These are phyloP conservation scores for Mycena capillaripes DNA, from an alignment of 768 basidiomycete species.

Conservation along the genomic window DNA sequence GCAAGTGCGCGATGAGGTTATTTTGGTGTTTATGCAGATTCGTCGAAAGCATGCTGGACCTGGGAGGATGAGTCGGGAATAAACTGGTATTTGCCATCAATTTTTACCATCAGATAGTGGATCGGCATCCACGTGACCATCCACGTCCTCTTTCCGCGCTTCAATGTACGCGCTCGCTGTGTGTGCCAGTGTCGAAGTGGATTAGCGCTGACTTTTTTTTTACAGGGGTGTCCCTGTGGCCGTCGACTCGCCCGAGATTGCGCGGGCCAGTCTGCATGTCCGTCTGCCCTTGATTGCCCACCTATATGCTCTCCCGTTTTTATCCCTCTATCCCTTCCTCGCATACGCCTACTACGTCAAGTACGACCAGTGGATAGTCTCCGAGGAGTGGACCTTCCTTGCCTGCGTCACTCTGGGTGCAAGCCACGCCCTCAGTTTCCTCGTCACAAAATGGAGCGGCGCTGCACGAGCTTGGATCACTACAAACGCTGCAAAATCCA, in stretches of 20 bases:
- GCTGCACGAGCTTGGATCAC: constrained; percentile 85
- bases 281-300: constrained; percentile 78
- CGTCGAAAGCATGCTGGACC: no score
- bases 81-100: no score
- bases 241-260: constrained; percentile 78
- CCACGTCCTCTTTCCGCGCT: constrained; percentile 22
- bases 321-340: constrained; percentile 85
- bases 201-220: no score
- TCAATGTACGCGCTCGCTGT: constrained; percentile 32
- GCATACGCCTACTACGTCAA: constrained; percentile 93
- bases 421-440: constrained; percentile 92
- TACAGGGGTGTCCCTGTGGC: constrained; percentile 61
- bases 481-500: constrained; percentile 76
- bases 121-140: constrained; percentile 8
- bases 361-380: constrained; percentile 92
- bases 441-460: constrained; percentile 92
- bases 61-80: no score
- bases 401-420: constrained; percentile 88
- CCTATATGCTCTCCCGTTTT: constrained; percentile 82
- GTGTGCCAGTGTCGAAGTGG: not conserved
- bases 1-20: no score
- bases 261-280: constrained; percentile 74
- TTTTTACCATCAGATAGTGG: no score
- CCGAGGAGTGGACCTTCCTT: constrained; percentile 98
- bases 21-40: no score